Base-by-base conservation (phyloP, 176 grass and related monocot genomes). In the Eragrostis curvula region DNA sequence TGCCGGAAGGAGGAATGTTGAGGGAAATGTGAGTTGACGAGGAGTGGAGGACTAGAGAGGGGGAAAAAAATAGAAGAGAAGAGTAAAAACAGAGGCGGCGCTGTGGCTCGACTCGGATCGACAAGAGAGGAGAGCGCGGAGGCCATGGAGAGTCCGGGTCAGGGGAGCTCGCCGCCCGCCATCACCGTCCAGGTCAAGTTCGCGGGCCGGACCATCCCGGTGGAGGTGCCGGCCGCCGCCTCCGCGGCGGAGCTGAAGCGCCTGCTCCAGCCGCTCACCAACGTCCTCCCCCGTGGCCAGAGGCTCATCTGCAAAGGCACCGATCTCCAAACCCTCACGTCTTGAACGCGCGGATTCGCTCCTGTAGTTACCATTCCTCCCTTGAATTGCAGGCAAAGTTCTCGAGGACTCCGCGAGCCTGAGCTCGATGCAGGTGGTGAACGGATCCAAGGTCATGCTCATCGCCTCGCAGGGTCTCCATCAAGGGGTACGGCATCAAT, bases 251-350 rank as follows among this genome's bases (percentile, higher is more conserved):
- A 98, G 7, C 86, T 98, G 65, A 98, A 98, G 81, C 89, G 84
- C 13, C 90, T 98, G 77, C 90, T 98, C 48, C 95, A 91, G 58
- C 90, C 95, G n/a, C 88, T 98, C 79, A 98, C 92, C 81, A 95
- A 98, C 64, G 95, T 98, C 48, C 85, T 98, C 15, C 86, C 92
- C 61, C 95, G 92, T 61, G 95, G 95, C 60, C 95, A 98, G 87
- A 98, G 56, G 90, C 95, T 98, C 81, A 91, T 98, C 51, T 98
- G 86, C 88, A 98, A 98, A 93, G 95, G 95, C 84, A 66, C 55
- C 81, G 9, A 71, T 55, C 68, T 70, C 63, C 72, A 77, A 32
- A 74, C 85, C 75, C 3, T 25, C 15, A 6, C 60, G 24, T 60
- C 32, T n/a, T 18, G 32, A 9, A 9, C 12, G 25, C 13, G 15